Evolutionary conservation across 106 monocot species (phyloP), one percentile per base, ranked within the genome.

Genomic region (Allium fistulosum): DNA sequence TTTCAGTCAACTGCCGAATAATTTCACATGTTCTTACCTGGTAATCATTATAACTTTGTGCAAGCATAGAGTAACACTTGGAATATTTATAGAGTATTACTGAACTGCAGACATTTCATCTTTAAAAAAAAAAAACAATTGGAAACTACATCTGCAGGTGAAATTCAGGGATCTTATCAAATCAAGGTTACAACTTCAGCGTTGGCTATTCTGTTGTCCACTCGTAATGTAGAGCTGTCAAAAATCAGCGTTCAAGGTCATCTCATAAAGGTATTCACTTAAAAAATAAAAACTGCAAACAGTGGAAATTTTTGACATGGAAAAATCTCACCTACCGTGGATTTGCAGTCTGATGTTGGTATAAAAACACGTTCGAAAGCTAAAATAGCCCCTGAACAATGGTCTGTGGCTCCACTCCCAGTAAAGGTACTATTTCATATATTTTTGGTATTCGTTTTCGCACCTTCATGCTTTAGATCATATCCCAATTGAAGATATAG

Each of bases 171-270:
- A 71, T 75, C 84, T 26, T 99, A 99, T 66, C 93, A 99, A 75
- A 99, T 99, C 72, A 99, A 99, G 69, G 80, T 99, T 61, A 99
- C 99, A 66, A 93, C 93, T 28, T 83, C 84, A 51, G 99, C 93
- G 46, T 59, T 99, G 17, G 93, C 90, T 69, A 69, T 93, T 50
- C 74, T 99, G 55, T 74, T 99, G 16, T 80, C 90, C 13, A 75
- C 93, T 15, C 82, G 69, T 48, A 75, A 93, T 81, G 58, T 51
- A 1, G 90, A 89, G 68, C 56, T 99, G 50, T 76, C 74, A 58
- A 93, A 81, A 61, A 53, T 99, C 60, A 83, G 79, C 72, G 99
- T 99, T 15, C 77, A 83, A 47, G 99, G 99, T 17, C 72, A 87
- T 74, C 77, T 93, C 37, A 76, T 93, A 46, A 87, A 92, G 90